A percentile compares a stretch with the other conserved stretches of the same genome.
These are phyloP conservation scores for Metarhizium sp. DNA, from an alignment of 2,329 filamentous ascomycete species.

Conservation along the genomic window DNA sequence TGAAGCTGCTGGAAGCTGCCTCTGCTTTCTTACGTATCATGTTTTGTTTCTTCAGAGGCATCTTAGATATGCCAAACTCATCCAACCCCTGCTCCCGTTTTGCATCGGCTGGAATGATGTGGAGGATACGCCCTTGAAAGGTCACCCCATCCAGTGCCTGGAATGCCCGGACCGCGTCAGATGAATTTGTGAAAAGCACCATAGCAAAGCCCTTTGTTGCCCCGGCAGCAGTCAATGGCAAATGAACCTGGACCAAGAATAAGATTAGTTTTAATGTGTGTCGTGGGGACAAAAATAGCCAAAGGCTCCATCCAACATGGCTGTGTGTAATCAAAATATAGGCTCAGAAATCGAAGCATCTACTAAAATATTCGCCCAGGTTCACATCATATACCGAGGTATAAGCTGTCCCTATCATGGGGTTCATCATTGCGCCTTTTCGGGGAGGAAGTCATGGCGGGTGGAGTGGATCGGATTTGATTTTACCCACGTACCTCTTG, in stretches of 20 bases:
- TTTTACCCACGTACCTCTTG: slow-evolving; percentile 68
- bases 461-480: neutral
- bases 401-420: slow-evolving; percentile 99
- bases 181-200: slow-evolving; percentile 65
- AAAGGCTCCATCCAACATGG: slow-evolving; percentile 3
- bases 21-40: slow-evolving; percentile 78
- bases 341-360: slow-evolving; percentile 88
- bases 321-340: slow-evolving; percentile 17
- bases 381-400: slow-evolving; percentile 83
- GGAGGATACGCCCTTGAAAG: slow-evolving; percentile 86
- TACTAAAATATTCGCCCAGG: slow-evolving; percentile 99
- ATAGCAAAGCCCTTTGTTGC: slow-evolving; percentile 86
- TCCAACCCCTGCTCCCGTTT: slow-evolving; percentile 78
- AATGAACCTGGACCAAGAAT: slow-evolving; percentile 58
- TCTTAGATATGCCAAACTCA: slow-evolving; percentile 80
- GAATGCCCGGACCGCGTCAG: slow-evolving; percentile 70
- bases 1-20: slow-evolving; percentile 71
- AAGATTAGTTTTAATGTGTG: slow-evolving; percentile 16
- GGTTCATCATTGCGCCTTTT: slow-evolving; percentile 71
- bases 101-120: slow-evolving; percentile 75
- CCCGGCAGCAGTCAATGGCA: slow-evolving; percentile 65
- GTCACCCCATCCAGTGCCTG: slow-evolving; percentile 70
- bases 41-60: slow-evolving; percentile 91
- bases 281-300: neutral
- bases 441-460: neutral